phyloP scores from a whole-genome alignment of 495 filamentous ascomycete species.

The Xylaria longipes region DNA sequence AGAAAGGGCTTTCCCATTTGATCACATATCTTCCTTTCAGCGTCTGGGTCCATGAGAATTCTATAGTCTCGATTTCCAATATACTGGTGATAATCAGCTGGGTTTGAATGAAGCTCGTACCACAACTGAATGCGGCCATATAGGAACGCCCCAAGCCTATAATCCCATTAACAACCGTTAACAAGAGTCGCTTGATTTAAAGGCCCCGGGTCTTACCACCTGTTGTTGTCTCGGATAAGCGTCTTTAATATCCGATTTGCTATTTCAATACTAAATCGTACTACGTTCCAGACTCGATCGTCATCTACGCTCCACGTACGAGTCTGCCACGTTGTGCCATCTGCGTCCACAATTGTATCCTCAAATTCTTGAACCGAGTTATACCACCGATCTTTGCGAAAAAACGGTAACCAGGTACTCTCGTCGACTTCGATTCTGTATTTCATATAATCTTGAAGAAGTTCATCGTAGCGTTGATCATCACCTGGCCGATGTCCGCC shows the following conservation, averaged over 20 bases:
- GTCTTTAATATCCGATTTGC: not conserved
- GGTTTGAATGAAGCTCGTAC: not conserved
- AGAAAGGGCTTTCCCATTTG: not conserved
- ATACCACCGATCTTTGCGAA: not conserved
- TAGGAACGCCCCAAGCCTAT: conserved; percentile 8
- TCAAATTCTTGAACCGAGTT: not conserved
- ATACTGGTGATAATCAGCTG: not conserved
- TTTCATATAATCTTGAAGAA: not conserved
- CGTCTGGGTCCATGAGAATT: not conserved
- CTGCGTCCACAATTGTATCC: not conserved
- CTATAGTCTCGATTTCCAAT: not conserved
- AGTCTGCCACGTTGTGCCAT: not conserved
- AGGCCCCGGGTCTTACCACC: not conserved
- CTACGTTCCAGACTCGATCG: not conserved
- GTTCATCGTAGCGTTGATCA: not conserved
- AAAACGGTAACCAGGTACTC: not conserved
- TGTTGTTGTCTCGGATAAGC: conserved; percentile 8
- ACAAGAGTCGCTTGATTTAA: not conserved
- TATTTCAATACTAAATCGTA: conserved; percentile 6
- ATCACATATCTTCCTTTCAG: not conserved
- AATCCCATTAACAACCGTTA: not conserved
- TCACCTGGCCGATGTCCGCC: conserved; percentile 7
- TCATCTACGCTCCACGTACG: not conserved
- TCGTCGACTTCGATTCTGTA: conserved; percentile 8
- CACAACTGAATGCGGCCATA: conserved; percentile 2